Evolutionary conservation across 345 rosid species (phyloP).

Genomic region (Arabidopsis thaliana): TAIR10.1 NC_003076.8:21256001-21256500

Average conservation of each 20-base stretch:
- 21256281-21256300: no score
- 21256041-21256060: conserved; percentile 94
- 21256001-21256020: conserved; percentile 69
- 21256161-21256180: no score
- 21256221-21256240: no score
- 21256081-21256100: conserved; percentile 92
- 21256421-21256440: conserved; percentile 52
- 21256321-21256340: no score
- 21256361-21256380: no score
- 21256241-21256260: no score
- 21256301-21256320: no score
- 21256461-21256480: conserved; percentile 76
- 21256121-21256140: conserved; percentile 45
- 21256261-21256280: no score
- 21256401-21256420: not conserved
- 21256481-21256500: conserved; percentile 69
- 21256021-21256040: conserved; percentile 93
- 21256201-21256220: no score
- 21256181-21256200: no score
- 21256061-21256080: conserved; percentile 89
- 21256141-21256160: no score
- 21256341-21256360: no score
- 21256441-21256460: conserved; percentile 67
- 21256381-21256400: not conserved
- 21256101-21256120: conserved; percentile 91